Evolutionary conservation across 2,329 filamentous ascomycete species (phyloP).

Genomic region (Ramularia collo-cygni): DNA sequence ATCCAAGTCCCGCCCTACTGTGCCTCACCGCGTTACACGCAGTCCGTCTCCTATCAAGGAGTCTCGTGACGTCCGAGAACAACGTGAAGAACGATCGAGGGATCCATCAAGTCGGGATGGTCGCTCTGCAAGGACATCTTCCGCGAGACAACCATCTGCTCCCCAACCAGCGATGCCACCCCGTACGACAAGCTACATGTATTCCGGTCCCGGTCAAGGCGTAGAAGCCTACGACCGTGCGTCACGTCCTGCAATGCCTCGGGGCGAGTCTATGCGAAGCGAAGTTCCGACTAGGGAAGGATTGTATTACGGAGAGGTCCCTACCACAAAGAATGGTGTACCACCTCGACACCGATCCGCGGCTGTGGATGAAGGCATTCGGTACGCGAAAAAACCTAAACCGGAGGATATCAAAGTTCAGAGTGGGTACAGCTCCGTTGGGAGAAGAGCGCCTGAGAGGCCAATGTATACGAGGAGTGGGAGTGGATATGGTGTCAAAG

Average conservation of each 20-base stretch:
- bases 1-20: constrained; percentile 6
- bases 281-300: neutral
- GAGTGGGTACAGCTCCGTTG: constrained; percentile 17
- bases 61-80: constrained; percentile 10
- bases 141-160: constrained; percentile 19
- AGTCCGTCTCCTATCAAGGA: constrained; percentile 23
- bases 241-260: constrained; percentile 7
- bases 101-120: constrained; percentile 4
- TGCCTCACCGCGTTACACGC: constrained; percentile 18
- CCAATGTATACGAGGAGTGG: neutral
- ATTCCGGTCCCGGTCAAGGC: constrained; percentile 15
- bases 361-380: constrained; percentile 21
- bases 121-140: constrained; percentile 13
- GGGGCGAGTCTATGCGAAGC: constrained; percentile 1
- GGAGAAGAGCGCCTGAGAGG: neutral
- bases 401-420: constrained; percentile 34
- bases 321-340: constrained; percentile 8
- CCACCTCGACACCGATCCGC: constrained; percentile 26
- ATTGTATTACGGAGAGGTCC: constrained; percentile 20
- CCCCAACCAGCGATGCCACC: constrained; percentile 15
- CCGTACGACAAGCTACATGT: constrained; percentile 25
- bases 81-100: constrained; percentile 1
- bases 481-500: neutral
- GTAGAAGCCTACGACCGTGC: constrained; percentile 16
- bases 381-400: constrained; percentile 26